A percentile compares a stretch with the other conserved stretches of the same genome.
phyloP scores from a whole-genome alignment of 176 grass and related monocot species.

The Oryza glumipatula region DNA sequence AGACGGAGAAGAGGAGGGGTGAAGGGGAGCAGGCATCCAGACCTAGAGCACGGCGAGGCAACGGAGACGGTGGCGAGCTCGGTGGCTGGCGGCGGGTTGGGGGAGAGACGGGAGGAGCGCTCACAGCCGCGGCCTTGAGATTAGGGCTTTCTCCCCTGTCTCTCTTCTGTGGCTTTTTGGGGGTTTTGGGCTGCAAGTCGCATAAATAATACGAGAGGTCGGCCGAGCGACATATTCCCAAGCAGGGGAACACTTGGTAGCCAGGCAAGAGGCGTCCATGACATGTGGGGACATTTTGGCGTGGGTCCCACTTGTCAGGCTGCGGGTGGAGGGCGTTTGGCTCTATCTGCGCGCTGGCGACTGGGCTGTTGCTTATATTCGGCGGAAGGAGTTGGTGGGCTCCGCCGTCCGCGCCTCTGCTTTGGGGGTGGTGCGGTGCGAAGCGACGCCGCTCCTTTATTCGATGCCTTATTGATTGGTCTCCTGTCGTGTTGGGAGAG shows the following conservation, averaged over 20 bases:
- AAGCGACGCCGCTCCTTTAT: no score
- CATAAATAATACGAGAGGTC: not conserved
- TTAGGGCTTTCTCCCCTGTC: slow-evolving; percentile 26
- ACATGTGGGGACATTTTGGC: not conserved
- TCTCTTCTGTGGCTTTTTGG: not conserved
- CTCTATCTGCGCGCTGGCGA: not conserved
- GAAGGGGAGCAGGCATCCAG: not conserved
- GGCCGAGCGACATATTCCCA: not conserved
- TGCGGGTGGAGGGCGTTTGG: not conserved
- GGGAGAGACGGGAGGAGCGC: not conserved
- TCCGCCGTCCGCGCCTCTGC: no score
- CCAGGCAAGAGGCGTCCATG: not conserved
- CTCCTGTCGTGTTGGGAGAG: no score
- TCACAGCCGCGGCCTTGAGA: slow-evolving; percentile 40
- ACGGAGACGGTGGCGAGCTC: slow-evolving; percentile 2
- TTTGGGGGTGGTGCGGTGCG: no score
- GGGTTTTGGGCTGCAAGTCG: slow-evolving; percentile 16
- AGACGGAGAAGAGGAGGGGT: not conserved
- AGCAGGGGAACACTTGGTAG: not conserved
- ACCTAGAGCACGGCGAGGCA: not conserved
- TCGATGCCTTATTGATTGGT: no score
- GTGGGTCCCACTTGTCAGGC: not conserved
- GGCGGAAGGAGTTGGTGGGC: not conserved
- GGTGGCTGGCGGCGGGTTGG: not conserved
- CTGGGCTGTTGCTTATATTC: no score